Evolutionary conservation across 1,139 yeast species (phyloP).

Genomic region (Spathaspora jeffriesii): DNA sequence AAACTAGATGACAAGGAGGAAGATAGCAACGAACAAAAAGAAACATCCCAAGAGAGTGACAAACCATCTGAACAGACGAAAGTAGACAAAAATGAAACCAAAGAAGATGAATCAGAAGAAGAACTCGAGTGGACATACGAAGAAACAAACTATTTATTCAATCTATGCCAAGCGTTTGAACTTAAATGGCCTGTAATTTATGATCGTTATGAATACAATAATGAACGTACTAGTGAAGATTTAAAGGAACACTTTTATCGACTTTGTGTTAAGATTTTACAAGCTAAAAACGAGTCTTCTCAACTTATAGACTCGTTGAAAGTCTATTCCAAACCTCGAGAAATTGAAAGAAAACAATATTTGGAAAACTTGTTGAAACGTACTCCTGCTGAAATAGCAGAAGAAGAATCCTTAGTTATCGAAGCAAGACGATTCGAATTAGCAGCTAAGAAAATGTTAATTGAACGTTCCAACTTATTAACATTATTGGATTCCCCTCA

Average conservation of each 20-base stretch:
- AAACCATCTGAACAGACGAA: not conserved
- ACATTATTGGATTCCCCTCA: conserved; percentile 88
- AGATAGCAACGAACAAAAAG: conserved; percentile 6
- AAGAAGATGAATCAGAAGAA: conserved; percentile 6
- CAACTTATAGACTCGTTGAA: conserved; percentile 49
- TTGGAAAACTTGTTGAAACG: conserved; percentile 74
- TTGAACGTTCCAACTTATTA: conserved; percentile 79
- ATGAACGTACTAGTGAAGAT: conserved; percentile 62
- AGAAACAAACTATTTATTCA: conserved; percentile 78
- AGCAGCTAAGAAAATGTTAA: conserved; percentile 86
- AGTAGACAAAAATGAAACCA: conserved; percentile 1
- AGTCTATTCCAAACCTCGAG: conserved; percentile 66
- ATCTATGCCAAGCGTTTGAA: conserved; percentile 71
- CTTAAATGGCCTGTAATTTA: conserved; percentile 84
- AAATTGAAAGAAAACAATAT: conserved; percentile 78
- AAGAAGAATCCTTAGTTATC: conserved; percentile 90
- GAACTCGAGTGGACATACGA: conserved; percentile 61
- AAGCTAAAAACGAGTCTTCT: conserved; percentile 30
- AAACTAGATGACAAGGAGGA: conserved; percentile 5
- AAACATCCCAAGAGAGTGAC: conserved; percentile 5
- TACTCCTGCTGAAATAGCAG: conserved; percentile 96
- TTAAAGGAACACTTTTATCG: conserved; percentile 79
- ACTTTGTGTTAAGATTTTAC: conserved; percentile 36
- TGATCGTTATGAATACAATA: conserved; percentile 61
- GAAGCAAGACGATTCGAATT: conserved; percentile 93